Conservation (phyloP, 139 green algal genomes). For the Microglena sp. region DNA sequence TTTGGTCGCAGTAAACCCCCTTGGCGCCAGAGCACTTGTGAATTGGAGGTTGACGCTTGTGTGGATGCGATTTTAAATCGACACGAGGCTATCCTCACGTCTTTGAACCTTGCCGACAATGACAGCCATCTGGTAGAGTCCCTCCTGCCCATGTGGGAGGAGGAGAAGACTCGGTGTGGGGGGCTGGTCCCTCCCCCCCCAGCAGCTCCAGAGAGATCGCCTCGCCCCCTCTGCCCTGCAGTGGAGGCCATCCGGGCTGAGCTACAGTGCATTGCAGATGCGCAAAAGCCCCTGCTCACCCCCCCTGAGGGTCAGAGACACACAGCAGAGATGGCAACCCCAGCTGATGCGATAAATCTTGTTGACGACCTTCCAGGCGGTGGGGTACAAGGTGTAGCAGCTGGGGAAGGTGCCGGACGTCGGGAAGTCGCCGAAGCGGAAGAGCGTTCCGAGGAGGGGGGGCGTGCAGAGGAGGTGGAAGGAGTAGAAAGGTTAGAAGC, state of each 20-base stretch:
- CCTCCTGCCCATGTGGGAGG: constrained; percentile 82
- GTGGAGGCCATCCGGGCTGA: constrained; percentile 44
- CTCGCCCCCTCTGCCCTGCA: constrained; percentile 37
- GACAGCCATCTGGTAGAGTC: constrained; percentile 64
- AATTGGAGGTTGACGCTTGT: constrained; percentile 69
- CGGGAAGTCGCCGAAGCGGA: too few species aligned
- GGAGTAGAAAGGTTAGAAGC: too few species aligned
- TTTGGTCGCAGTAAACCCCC: constrained; percentile 27
- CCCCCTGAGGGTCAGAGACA: too few species aligned
- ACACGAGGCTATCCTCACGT: constrained; percentile 40
- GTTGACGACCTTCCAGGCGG: too few species aligned
- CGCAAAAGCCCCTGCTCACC: too few species aligned
- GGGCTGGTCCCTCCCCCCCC: constrained; percentile 38
- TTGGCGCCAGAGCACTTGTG: constrained; percentile 54
- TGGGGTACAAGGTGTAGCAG: too few species aligned
- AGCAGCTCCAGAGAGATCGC: constrained; percentile 35
- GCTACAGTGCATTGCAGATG: constrained; percentile 21
- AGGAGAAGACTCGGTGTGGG: constrained; percentile 50
- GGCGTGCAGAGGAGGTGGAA: too few species aligned
- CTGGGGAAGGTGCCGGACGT: too few species aligned
- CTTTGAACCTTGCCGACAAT: constrained; percentile 41
- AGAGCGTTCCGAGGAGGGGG: too few species aligned
- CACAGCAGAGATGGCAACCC: too few species aligned
- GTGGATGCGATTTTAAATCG: constrained; percentile 78
- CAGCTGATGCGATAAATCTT: too few species aligned